phyloP scores from a whole-genome alignment of 495 filamentous ascomycete species.

The Hypoxylon subgilvum region DNA sequence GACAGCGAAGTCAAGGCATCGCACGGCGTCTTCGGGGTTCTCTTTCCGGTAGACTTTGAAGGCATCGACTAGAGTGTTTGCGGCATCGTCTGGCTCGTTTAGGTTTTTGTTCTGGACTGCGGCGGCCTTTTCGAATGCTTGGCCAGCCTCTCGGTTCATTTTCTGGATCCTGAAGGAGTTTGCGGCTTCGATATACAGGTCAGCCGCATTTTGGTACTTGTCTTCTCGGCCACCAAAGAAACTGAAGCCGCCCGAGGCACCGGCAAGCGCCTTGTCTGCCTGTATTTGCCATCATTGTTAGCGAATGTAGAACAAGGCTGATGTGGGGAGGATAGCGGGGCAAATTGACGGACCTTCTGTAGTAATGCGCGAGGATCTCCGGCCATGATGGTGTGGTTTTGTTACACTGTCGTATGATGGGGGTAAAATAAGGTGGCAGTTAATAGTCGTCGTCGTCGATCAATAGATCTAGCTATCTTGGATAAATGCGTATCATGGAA shows the following conservation, averaged over 20 bases:
- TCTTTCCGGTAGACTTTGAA: constrained; percentile 71
- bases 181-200: constrained; percentile 79
- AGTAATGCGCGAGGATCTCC: constrained; percentile 55
- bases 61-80: constrained; percentile 72
- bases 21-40: constrained; percentile 76
- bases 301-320: constrained; percentile 19
- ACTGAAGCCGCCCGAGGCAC: constrained; percentile 70
- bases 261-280: constrained; percentile 78
- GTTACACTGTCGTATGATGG: constrained; percentile 1
- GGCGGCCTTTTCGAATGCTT: constrained; percentile 80
- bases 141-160: constrained; percentile 78
- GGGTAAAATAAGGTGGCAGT: not conserved
- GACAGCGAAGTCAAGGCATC: constrained; percentile 76
- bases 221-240: constrained; percentile 81
- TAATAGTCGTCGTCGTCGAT: constrained; percentile 6
- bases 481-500: too few species aligned
- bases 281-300: constrained; percentile 48
- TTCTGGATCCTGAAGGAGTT: constrained; percentile 81
- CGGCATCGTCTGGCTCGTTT: constrained; percentile 87
- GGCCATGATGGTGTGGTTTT: constrained; percentile 46
- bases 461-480: not conserved
- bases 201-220: constrained; percentile 83
- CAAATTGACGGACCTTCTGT: constrained; percentile 48
- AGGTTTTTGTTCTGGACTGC: constrained; percentile 74
- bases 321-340: constrained; percentile 36